Evolutionary conservation across 2,329 filamentous ascomycete species (phyloP).

Genomic region (Tolypocladium paradoxum): DNA sequence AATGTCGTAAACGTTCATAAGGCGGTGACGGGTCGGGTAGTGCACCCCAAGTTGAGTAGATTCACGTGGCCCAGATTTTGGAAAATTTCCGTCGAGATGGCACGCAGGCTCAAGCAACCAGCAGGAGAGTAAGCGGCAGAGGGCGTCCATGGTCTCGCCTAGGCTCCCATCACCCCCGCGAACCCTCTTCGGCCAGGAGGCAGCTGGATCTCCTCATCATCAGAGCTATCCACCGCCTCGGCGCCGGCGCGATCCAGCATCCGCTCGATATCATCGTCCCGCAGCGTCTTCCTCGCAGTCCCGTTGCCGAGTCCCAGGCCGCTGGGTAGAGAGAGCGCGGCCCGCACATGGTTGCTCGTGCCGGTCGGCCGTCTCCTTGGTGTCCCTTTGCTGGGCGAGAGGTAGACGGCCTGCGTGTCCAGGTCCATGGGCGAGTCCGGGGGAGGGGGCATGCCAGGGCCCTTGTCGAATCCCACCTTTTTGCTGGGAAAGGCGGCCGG

Average conservation of each 20-base stretch:
- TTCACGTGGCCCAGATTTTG: not conserved
- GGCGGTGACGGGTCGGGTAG: not conserved
- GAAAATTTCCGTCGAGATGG: not conserved
- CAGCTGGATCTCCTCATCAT: slow-evolving; percentile 46
- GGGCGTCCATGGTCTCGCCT: not conserved
- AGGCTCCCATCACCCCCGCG: slow-evolving; percentile 18
- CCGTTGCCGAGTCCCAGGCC: slow-evolving; percentile 33
- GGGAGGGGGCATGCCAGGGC: slow-evolving; percentile 24
- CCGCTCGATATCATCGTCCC: slow-evolving; percentile 46
- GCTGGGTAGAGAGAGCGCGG: slow-evolving; percentile 36
- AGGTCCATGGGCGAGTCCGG: slow-evolving; percentile 37
- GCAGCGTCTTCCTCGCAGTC: slow-evolving; percentile 25
- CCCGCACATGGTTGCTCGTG: slow-evolving; percentile 22
- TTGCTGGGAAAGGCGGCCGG: slow-evolving; percentile 29
- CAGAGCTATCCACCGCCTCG: slow-evolving; percentile 41
- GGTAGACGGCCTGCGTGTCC: slow-evolving; percentile 20
- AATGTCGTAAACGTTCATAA: not conserved
- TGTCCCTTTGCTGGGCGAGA: slow-evolving; percentile 22
- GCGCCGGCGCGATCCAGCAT: slow-evolving; percentile 45
- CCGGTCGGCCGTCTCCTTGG: slow-evolving; percentile 34
- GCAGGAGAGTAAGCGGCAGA: not conserved
- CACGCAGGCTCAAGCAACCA: not conserved
- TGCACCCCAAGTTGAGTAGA: not conserved
- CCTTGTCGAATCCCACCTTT: slow-evolving; percentile 37
- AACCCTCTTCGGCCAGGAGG: slow-evolving; percentile 22